Evolutionary conservation across 352 stramenopile species (phyloP).

Genomic region (Phytophthora sansomeana): DNA sequence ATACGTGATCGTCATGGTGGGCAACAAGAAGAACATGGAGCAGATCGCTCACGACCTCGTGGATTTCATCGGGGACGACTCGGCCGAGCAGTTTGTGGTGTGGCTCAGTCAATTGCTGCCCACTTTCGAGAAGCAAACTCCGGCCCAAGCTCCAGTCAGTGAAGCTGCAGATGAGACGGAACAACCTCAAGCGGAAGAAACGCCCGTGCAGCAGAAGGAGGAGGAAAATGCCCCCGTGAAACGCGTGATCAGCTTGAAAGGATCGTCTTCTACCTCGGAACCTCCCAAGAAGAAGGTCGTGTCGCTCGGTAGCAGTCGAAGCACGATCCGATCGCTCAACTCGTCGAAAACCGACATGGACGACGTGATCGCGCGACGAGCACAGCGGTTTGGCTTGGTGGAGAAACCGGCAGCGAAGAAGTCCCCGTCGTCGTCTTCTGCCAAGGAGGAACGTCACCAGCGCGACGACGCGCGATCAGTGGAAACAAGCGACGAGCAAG

Average conservation of each 20-base stretch:
- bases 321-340: conserved; percentile 67
- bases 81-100: conserved; percentile 71
- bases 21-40: conserved; percentile 89
- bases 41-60: conserved; percentile 85
- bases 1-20: conserved; percentile 88
- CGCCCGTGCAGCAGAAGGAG: conserved; percentile 7
- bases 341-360: conserved; percentile 47
- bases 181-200: conserved; percentile 19
- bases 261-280: conserved; percentile 37
- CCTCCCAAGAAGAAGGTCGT: conserved; percentile 61
- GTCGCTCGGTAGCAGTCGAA: conserved; percentile 46
- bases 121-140: conserved; percentile 41
- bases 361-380: conserved; percentile 74
- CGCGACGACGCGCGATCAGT: conserved; percentile 30
- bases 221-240: conserved; percentile 43
- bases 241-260: conserved; percentile 74
- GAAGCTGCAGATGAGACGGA: conserved; percentile 1
- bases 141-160: conserved; percentile 17
- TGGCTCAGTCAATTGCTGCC: conserved; percentile 73
- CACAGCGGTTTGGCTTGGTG: conserved; percentile 76
- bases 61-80: conserved; percentile 87
- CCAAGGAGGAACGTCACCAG: conserved; percentile 26
- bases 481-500: conserved; percentile 39
- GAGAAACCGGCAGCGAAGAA: conserved; percentile 45
- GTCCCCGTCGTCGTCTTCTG: conserved; percentile 13